A percentile compares a stretch with the other conserved stretches of the same genome.
Conservation (phyloP, 805 yeast species). For the Sugiyamaella lignohabitans region DNA sequence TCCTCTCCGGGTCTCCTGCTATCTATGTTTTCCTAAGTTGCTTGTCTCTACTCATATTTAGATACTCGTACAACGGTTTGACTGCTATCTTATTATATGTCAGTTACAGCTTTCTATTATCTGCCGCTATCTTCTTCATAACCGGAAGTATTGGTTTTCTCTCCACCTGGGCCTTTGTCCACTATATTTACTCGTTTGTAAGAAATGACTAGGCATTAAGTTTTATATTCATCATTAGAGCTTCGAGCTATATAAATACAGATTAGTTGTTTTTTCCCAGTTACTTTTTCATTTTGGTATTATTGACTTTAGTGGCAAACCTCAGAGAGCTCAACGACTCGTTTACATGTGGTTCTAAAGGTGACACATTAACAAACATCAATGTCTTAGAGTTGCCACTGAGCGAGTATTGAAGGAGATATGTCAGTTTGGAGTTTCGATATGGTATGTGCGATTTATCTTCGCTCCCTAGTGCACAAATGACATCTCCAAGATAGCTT, state of each 20-base stretch:
- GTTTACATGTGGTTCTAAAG: conserved; percentile 50
- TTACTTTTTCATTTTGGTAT: conserved; percentile 18
- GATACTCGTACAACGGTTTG: background rate
- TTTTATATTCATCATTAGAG: too few species aligned
- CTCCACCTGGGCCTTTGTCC: background rate
- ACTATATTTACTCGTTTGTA: background rate
- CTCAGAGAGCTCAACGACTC: conserved; percentile 83
- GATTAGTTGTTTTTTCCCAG: too few species aligned
- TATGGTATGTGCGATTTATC: conserved; percentile 51
- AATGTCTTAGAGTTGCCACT: conserved; percentile 83
- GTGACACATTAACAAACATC: conserved; percentile 88
- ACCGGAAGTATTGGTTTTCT: background rate
- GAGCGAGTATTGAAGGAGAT: conserved; percentile 73
- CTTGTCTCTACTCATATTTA: too few species aligned
- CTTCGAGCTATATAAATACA: too few species aligned
- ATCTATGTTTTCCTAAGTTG: background rate
- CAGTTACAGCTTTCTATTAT: background rate
- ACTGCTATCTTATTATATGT: background rate
- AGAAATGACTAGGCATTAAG: background rate
- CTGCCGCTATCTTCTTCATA: background rate
- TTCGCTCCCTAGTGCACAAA: conserved; percentile 51
- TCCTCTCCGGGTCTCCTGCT: background rate
- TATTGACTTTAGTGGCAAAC: conserved; percentile 61
- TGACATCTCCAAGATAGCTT: conserved; percentile 86
- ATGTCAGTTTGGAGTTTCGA: conserved; percentile 71